Evolutionary conservation across 2,329 filamentous ascomycete genomes (phyloP), one percentile per base, ranked within the genome.

Genomic region (Sarocladium oryzae): DNA sequence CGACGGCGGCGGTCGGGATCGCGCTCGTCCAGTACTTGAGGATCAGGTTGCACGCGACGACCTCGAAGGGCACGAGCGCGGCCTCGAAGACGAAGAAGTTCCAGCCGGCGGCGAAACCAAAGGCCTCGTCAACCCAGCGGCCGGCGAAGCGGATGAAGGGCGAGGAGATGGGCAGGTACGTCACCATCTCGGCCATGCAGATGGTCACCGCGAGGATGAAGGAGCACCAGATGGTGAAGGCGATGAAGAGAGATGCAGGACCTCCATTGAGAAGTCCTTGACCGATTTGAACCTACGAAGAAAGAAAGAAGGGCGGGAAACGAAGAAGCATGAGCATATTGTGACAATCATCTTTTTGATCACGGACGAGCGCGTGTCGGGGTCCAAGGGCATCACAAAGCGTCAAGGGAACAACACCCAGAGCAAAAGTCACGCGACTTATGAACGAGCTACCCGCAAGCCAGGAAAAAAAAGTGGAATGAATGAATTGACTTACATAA

Each of bases 141-240:
- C 85, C 85, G 3, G 86, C 86, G 59, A 90, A 88, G 23, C 84
- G 82, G 61, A 90, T 86, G 64, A 91, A 90, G 0, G 86, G 85
- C 36, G 85, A 88, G 0, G 85, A 88, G 51, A 90, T 86, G 7
- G 87, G 86, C 2, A 88, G 70, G 56, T 86, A 88, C 0, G 84
- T 86, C 7, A 88, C 85, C 85, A 89, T 88, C 63, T 89, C 86
- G 11, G 84, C 83, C 69, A 87, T 80, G 61, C 70, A 76, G 54
- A 81, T 69, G 1, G 78, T 84, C 43, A 84, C 71, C 45, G 76
- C 75, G 21, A 84, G 72, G 56, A 84, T 79, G 37, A 84, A 75
- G 35, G 74, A 73, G 60, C 78, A 82, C 80, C 80, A 85, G 33
- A 84, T 67, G 10, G 74, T 71, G 55, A 84, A 85, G 32, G 79